phyloP scores from a whole-genome alignment of 2,329 filamentous ascomycete genomes.

The Paecilomyces variotii region DNA sequence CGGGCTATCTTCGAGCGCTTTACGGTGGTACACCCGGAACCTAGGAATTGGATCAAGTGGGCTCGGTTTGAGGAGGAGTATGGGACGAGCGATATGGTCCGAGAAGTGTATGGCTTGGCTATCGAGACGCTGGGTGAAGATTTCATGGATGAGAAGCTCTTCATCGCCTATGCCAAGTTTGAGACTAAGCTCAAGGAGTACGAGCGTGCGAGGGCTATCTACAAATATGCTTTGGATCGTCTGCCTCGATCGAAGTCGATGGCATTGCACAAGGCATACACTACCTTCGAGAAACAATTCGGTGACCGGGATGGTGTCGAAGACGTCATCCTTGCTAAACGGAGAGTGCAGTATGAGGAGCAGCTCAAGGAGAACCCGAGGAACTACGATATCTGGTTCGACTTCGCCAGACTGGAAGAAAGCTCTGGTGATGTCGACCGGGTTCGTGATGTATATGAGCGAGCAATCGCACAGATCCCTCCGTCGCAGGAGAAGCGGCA shows the following conservation, averaged over 20 bases:
- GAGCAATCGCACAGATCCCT: conserved; percentile 89
- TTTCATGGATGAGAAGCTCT: conserved; percentile 91
- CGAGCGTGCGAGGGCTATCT: conserved; percentile 87
- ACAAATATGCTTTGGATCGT: conserved; percentile 91
- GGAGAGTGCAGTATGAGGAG: conserved; percentile 88
- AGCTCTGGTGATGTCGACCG: conserved; percentile 71
- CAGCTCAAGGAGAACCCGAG: conserved; percentile 88
- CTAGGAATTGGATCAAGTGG: conserved; percentile 98
- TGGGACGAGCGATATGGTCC: conserved; percentile 81
- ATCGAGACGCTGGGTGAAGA: conserved; percentile 88
- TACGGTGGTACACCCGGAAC: conserved; percentile 86
- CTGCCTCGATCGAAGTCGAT: conserved; percentile 81
- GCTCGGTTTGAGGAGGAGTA: conserved; percentile 93
- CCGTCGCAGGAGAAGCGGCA: conserved; percentile 94
- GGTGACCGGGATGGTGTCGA: conserved; percentile 90
- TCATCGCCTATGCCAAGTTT: conserved; percentile 91
- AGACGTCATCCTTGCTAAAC: conserved; percentile 90
- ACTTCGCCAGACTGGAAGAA: conserved; percentile 87
- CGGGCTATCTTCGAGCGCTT: conserved; percentile 83
- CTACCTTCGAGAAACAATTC: conserved; percentile 96
- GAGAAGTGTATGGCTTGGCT: conserved; percentile 82
- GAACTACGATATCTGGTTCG: conserved; percentile 97
- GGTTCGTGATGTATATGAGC: conserved; percentile 87
- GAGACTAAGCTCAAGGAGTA: conserved; percentile 94
- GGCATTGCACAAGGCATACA: conserved; percentile 84